phyloP scores from a whole-genome alignment of 1,139 yeast species.

The Yamadazyma buinensis region DNA sequence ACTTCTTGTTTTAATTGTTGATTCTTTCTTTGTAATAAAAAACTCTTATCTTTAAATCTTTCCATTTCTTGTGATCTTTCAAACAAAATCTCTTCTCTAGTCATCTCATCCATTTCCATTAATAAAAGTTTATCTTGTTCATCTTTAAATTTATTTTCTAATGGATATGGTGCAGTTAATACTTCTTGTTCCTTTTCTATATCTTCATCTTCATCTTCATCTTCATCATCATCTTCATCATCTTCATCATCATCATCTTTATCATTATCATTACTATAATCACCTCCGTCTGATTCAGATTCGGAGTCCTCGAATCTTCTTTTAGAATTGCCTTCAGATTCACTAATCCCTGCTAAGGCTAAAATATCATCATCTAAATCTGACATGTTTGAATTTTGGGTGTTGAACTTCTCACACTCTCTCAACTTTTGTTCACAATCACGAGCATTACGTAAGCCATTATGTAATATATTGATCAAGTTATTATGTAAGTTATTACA shows the following conservation, averaged over 20 bases:
- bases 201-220: constrained; percentile 8
- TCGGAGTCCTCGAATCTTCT: constrained; percentile 6
- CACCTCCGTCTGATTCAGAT: constrained; percentile 13
- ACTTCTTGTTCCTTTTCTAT: constrained; percentile 30
- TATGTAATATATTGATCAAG: too few species aligned
- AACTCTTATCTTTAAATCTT: constrained; percentile 74
- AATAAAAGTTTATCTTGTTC: constrained; percentile 68
- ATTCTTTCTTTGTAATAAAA: constrained; percentile 72
- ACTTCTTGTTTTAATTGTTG: constrained; percentile 37
- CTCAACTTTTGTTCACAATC: too few species aligned
- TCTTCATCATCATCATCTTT: constrained; percentile 9
- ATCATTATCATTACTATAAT: constrained; percentile 17
- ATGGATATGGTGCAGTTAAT: constrained; percentile 76
- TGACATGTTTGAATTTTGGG: constrained; percentile 38
- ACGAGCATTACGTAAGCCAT: too few species aligned
- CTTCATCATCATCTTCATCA: constrained; percentile 17
- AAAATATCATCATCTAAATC: constrained; percentile 87
- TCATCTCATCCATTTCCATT: constrained; percentile 81
- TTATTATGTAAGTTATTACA: too few species aligned
- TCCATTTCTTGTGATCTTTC: constrained; percentile 94
- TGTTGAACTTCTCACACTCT: too few species aligned
- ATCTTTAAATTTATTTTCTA: constrained; percentile 87
- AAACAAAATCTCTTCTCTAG: constrained; percentile 83
- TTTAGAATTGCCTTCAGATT: constrained; percentile 25
- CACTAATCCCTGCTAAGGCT: constrained; percentile 79